Evolutionary conservation across 495 filamentous ascomycete genomes (phyloP), one percentile per base, ranked within the genome.

Genomic region (Penicillium psychrofluorescens): DNA sequence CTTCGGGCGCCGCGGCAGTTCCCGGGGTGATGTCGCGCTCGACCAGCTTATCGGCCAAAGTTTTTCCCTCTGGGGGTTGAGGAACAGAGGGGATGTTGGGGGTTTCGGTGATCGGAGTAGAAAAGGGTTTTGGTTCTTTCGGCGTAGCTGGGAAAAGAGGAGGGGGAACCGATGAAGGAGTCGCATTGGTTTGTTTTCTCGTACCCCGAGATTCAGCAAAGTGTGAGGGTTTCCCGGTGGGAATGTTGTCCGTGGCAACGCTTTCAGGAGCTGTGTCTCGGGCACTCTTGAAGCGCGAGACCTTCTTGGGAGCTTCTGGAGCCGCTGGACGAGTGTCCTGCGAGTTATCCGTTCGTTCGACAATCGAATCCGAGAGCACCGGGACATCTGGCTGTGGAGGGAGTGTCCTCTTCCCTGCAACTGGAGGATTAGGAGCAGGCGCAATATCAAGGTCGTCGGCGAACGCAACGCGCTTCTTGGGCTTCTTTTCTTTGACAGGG

Each of bases 381-480:
- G 55, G 46, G 8, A 61, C 50, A 27, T 63, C 57, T 1, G 45
- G 77, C 36, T 33, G 72, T 58, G 29, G 68, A 53, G 47, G 65
- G 44, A 54, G 41, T 14, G 34, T 61, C 55, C 49, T 72, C 48
- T 51, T 54, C 42, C 58, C 51, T 3, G 42, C 15, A 12, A 32
- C 44, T 11, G 59, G 55, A 7, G 57, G 39, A 16, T 63, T 53
- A 11, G 70, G 40, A 8, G 58, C 49, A 38, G 76, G 71, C 3
- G 81, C 77, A 46, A 95, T 84, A 54, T 95, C 85, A 35, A 95
- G 74, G 15, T 79, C 74, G 16, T 80, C 55, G 4, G 89, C 83
- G 61, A 95, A 95, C 7, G 94, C 87, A 22, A 78, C 79, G 64
- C 90, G 95, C 70, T 85, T 88, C 48, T 68, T 68, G 4, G 59